Percentiles rank a stretch among this genome's conserved stretches.
Evolutionary conservation across 2,329 filamentous ascomycete genomes (phyloP).

Genomic region (Fusarium penzigii): DNA sequence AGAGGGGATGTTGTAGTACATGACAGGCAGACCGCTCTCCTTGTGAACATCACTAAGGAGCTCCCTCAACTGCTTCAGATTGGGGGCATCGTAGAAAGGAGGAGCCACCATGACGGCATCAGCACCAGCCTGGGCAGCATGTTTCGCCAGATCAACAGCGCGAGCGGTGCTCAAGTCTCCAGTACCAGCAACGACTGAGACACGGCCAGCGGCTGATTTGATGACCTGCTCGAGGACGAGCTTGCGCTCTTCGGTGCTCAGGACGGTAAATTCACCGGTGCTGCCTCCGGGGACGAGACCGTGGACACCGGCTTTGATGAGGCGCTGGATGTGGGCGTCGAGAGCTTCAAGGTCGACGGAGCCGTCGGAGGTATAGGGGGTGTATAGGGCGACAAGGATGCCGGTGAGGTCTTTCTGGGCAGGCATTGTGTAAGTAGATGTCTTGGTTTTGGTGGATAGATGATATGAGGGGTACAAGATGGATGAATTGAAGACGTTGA

Average conservation of each 20-base stretch:
- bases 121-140: conserved; percentile 35
- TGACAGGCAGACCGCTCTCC: conserved; percentile 43
- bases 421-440: conserved; percentile 18
- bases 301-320: conserved; percentile 47
- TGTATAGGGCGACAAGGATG: conserved; percentile 51
- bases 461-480: background rate
- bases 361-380: conserved; percentile 46
- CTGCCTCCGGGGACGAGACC: conserved; percentile 52
- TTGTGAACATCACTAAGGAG: conserved; percentile 44
- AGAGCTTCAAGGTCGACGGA: conserved; percentile 38
- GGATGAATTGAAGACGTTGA: background rate
- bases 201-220: conserved; percentile 40
- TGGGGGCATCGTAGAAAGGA: conserved; percentile 50
- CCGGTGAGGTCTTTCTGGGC: conserved; percentile 34
- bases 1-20: conserved; percentile 54
- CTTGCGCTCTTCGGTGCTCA: conserved; percentile 47
- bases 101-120: conserved; percentile 50
- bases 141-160: conserved; percentile 34
- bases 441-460: background rate
- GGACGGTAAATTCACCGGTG: conserved; percentile 48
- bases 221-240: conserved; percentile 38
- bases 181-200: conserved; percentile 44
- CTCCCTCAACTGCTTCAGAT: conserved; percentile 33
- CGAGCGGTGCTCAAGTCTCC: conserved; percentile 43
- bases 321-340: conserved; percentile 44